Percentiles rank a stretch among this genome's conserved stretches.
These are phyloP conservation scores for Colletotrichum eremochloae DNA, from an alignment of 2,329 filamentous ascomycete species.

Conservation along the genomic window DNA sequence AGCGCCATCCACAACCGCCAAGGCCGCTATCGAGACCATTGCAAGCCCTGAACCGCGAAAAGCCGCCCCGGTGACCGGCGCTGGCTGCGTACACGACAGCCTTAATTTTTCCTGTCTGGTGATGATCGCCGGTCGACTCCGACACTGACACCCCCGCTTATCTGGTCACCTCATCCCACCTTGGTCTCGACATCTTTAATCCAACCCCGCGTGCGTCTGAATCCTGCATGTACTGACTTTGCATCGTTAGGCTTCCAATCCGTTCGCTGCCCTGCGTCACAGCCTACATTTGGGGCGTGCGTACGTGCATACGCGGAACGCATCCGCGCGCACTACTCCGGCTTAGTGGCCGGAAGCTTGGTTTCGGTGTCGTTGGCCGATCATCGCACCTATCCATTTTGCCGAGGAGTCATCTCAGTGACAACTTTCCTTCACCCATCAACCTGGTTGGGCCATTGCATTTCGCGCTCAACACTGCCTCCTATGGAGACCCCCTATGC, in stretches of 20 bases:
- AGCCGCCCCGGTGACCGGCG: constrained; percentile 39
- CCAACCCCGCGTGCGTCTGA: not conserved
- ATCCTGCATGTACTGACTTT: not conserved
- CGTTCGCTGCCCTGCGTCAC: constrained; percentile 25
- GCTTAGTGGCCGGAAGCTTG: constrained; percentile 28
- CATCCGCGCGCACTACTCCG: constrained; percentile 12
- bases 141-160: not conserved
- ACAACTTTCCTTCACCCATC: not conserved
- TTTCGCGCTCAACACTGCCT: not conserved
- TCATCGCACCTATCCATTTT: constrained; percentile 6
- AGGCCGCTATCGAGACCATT: constrained; percentile 11
- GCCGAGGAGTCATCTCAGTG: constrained; percentile 16
- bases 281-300: constrained; percentile 30
- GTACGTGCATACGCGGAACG: constrained; percentile 32
- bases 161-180: not conserved
- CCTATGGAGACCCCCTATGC: not conserved
- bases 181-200: not conserved
- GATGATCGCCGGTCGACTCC: constrained; percentile 24
- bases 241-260: constrained; percentile 1
- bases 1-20: constrained; percentile 31
- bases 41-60: constrained; percentile 33
- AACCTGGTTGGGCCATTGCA: not conserved
- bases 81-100: constrained; percentile 26
- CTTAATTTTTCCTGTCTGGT: constrained; percentile 9
- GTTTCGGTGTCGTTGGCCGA: constrained; percentile 35